Evolutionary conservation across 306 rosid species (phyloP), one percentile per base, ranked within the genome.

Genomic region (Carpinus fangiana): DNA sequence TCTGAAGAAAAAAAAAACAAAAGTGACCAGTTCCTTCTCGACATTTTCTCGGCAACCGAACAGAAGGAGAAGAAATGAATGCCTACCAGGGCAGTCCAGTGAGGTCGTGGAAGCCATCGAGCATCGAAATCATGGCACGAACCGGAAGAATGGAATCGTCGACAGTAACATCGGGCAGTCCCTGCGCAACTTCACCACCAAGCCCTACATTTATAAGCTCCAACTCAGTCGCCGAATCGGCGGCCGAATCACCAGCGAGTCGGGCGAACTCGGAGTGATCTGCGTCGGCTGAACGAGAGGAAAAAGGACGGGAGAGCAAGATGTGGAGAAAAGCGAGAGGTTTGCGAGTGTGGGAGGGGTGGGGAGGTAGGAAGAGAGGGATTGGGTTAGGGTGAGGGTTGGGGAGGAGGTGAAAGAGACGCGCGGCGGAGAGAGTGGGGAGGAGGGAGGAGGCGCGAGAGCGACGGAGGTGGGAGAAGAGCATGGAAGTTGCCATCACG

Each of bases 31-130:
- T 17, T 50, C 4, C 45, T 11, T 17, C 34, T 50, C 45, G 4
- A 47, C 12, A 20, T n/a, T 65, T 67, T 67, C 43, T 10, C 64
- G 47, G 53, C 0, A 48, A 62, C 45, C 17, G 65, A 52, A 60
- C 20, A 50, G 71, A 51, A 11, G 47, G 47, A 41, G 48, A 66
- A 36, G 71, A 38, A 17, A 66, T 18, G 47, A 36, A 60, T 12
- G 41, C 82, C 87, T 79, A 95, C 98, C 98, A 95, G 34, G 98
- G 98, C 54, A 90, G 72, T 82, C 96, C 93, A 80, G 98, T 88
- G 53, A 89, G 66, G 17, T 92, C 92, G 52, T 95, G 98, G 62
- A 74, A 82, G 9, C 87, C 91, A 51, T 91, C 97, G 26, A 95
- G 96, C 70, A 91, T 48, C 55, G 82, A 85, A 76, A 89, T 84